These are phyloP conservation scores for Vigna angularis DNA, from an alignment of 306 rosid species.

Conservation along the genomic window DNA sequence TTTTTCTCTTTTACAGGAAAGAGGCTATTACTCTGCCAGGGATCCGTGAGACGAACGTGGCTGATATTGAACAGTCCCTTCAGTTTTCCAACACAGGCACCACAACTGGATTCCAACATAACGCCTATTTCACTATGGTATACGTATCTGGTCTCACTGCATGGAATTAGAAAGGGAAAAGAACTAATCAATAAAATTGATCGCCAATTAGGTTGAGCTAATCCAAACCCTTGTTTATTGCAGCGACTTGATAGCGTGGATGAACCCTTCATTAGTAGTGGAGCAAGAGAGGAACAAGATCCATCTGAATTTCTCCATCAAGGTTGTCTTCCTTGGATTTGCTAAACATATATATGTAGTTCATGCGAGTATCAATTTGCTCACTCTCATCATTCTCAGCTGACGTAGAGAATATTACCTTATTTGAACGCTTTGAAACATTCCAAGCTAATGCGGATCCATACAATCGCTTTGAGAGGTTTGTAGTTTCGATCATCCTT, in stretches of 20 bases:
- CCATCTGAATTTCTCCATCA: constrained; percentile 63
- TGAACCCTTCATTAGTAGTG: constrained; percentile 52
- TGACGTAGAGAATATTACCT: constrained; percentile 70
- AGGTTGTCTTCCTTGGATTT: constrained; percentile 56
- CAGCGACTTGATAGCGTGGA: constrained; percentile 81
- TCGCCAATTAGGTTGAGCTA: constrained; percentile 16
- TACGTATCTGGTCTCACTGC: constrained; percentile 21
- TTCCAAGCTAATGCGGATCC: constrained; percentile 52
- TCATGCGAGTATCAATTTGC: constrained; percentile 18
- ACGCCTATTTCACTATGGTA: constrained; percentile 74
- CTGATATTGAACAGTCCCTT: constrained; percentile 60
- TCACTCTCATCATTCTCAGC: constrained; percentile 56
- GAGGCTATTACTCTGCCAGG: constrained; percentile 73
- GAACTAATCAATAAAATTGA: not conserved
- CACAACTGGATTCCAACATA: constrained; percentile 59
- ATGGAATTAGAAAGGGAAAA: not conserved
- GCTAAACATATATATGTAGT: constrained; percentile 5
- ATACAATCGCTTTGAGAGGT: constrained; percentile 75
- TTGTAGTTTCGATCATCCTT: constrained; percentile 41
- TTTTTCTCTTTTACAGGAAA: constrained; percentile 52
- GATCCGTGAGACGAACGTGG: constrained; percentile 51
- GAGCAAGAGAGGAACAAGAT: constrained; percentile 53
- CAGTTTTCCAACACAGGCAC: constrained; percentile 48
- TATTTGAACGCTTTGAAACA: constrained; percentile 60
- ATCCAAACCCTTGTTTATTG: constrained; percentile 38